phyloP scores from a whole-genome alignment of 1,284 basidiomycete species.

The Pascua sp. region DNA sequence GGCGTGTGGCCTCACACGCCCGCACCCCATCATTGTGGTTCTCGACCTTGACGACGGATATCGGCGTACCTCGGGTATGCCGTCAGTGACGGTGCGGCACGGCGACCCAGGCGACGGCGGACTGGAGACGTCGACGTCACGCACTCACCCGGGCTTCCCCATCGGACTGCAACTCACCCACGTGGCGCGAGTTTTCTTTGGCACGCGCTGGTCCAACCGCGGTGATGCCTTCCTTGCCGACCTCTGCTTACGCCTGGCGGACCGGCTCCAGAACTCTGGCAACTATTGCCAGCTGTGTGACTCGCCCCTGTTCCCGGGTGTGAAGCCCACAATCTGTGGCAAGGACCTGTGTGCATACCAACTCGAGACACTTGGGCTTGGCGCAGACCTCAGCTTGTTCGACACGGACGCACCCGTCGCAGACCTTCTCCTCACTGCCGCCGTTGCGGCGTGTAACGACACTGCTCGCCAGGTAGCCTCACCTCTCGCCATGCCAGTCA shows the following conservation, averaged over 20 bases:
- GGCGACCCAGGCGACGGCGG: not conserved
- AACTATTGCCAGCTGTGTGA: conserved; percentile 12
- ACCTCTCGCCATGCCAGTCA: not conserved
- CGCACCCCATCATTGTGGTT: not conserved
- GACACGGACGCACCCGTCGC: conserved; percentile 5
- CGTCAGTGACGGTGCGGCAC: not conserved
- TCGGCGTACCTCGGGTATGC: conserved; percentile 2
- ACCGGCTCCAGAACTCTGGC: conserved; percentile 9
- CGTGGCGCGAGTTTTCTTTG: not conserved
- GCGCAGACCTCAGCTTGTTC: conserved; percentile 6
- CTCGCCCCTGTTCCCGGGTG: conserved; percentile 3
- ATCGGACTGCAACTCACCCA: conserved; percentile 5
- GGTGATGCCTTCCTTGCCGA: conserved; percentile 8
- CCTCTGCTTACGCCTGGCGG: not conserved
- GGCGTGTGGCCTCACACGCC: conserved; percentile 2
- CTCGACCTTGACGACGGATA: not conserved
- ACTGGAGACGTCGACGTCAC: not conserved
- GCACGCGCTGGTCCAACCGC: not conserved
- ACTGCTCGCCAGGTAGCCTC: not conserved
- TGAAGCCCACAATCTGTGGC: conserved; percentile 13
- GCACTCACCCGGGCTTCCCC: conserved; percentile 2
- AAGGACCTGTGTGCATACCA: conserved; percentile 6
- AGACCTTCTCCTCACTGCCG: conserved; percentile 8
- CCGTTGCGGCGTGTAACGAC: conserved; percentile 3
- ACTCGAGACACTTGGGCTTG: conserved; percentile 7